Conservation (phyloP, 495 filamentous ascomycete species). For the Penicillium mononematosum region DNA sequence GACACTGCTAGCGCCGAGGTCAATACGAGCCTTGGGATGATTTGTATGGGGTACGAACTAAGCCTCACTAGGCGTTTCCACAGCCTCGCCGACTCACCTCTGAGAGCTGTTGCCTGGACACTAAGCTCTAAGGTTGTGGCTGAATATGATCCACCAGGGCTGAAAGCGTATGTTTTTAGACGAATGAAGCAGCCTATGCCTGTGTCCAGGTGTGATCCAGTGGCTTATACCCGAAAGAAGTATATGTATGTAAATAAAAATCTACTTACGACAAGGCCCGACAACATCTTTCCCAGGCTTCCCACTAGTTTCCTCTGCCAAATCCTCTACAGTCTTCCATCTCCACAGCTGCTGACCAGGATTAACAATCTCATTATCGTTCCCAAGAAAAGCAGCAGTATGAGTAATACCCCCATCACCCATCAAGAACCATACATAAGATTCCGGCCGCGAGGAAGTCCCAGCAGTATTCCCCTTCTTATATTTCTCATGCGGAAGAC, state of each 20-base stretch:
- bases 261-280: slow-evolving; percentile 17
- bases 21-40: neutral
- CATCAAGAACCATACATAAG: slow-evolving; percentile 29
- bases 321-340: slow-evolving; percentile 23
- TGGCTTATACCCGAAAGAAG: neutral
- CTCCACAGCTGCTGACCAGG: slow-evolving; percentile 18
- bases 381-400: slow-evolving; percentile 17
- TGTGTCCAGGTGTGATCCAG: neutral
- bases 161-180: neutral
- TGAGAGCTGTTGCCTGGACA: neutral
- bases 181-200: neutral
- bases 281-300: slow-evolving; percentile 23
- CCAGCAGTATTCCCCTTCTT: slow-evolving; percentile 11
- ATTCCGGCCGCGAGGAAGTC: slow-evolving; percentile 19
- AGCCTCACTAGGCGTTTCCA: neutral
- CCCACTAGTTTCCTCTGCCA: slow-evolving; percentile 19
- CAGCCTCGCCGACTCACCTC: neutral
- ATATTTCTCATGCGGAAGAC: slow-evolving; percentile 9
- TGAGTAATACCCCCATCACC: slow-evolving; percentile 26
- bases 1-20: neutral
- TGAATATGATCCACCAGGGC: neutral
- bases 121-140: neutral
- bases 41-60: neutral
- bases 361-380: slow-evolving; percentile 19
- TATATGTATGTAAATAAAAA: neutral